Evolutionary conservation across 2,329 filamentous ascomycete species (phyloP), one percentile per base, ranked within the genome.

Genomic region (Calonectria pauciramosa): DNA sequence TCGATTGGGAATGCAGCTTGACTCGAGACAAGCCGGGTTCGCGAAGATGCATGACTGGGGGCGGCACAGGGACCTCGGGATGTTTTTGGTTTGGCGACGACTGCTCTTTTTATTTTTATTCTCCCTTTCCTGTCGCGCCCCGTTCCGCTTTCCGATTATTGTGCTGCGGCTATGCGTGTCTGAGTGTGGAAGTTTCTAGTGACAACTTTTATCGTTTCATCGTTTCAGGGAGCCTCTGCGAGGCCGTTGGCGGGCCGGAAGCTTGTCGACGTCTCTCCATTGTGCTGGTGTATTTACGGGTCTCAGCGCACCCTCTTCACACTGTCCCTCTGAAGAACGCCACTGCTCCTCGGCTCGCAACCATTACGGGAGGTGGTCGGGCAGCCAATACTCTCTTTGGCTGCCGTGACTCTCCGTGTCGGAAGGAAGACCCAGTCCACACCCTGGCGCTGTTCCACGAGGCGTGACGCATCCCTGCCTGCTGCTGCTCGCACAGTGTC

Each of bases 231-330:
- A 30, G 32, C 28, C 60, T 51, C 63, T 60, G 63, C 52, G 60
- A 49, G 32, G 18, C 63, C 70, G 70, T 71, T 71, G 70, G 51
- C 70, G 70, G 70, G 51, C 70, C 70, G 63, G 63, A 71, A 71
- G 63, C 47, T 70, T 70, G 68, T 64, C 47, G 44, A 20, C 26
- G 30, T 28, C 10, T 34, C 41, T n/a, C 51, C 28, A n/a, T 38
- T 60, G 54, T 38, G n/a, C 32, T 38, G 54, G 54, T 18, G 26
- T 23, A 64, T 70, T 13, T 14, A 26, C n/a, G 23, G 41, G 16
- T 34, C 23, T 32, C 26, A 18, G 41, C 18, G 28, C 30, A 13
- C 49, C 30, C 13, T 41, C 52, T 26, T 65, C 47, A 49, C 63
- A 44, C 60, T 59, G 69, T 60, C 28, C 36, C 30, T 67, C 34